Conservation (phyloP, 768 basidiomycete genomes). For the Baorangia bicolor region DNA sequence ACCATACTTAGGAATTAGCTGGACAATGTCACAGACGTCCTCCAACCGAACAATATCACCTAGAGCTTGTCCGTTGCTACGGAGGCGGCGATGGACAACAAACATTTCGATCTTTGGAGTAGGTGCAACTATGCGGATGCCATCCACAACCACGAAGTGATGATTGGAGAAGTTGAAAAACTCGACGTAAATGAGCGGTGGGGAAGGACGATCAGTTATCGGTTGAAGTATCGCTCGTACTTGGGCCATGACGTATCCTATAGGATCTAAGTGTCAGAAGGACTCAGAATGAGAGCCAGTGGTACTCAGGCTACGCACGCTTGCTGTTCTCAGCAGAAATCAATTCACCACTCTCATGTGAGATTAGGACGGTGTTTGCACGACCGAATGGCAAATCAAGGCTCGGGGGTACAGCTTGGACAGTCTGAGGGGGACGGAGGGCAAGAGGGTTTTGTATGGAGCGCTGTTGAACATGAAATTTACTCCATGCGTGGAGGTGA, state of each 20-base stretch:
- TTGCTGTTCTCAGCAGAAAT: not conserved
- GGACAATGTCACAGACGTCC: no score
- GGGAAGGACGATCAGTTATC: no score
- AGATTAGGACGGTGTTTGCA: constrained; percentile 2
- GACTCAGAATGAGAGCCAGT: not conserved
- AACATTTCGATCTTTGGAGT: not conserved
- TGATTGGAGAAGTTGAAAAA: not conserved
- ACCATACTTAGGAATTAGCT: no score
- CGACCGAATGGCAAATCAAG: not conserved
- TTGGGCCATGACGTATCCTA: not conserved
- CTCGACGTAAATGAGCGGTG: not conserved
- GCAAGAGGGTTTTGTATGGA: constrained; percentile 1
- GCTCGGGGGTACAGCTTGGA: constrained; percentile 9
- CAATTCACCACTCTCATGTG: constrained; percentile 9
- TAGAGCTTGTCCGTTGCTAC: not conserved
- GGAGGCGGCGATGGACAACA: not conserved
- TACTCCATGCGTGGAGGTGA: not conserved
- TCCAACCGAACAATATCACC: no score
- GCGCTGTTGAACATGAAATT: constrained; percentile 5
- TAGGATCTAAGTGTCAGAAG: no score
- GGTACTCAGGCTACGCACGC: not conserved
- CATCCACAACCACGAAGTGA: not conserved
- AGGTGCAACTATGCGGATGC: not conserved
- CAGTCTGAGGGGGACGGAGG: constrained; percentile 2
- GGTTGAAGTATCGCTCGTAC: not conserved